A percentile compares a stretch with the other conserved stretches of the same genome.
phyloP scores from a whole-genome alignment of 23 red algal genomes.

The Chondrus crispus region DNA sequence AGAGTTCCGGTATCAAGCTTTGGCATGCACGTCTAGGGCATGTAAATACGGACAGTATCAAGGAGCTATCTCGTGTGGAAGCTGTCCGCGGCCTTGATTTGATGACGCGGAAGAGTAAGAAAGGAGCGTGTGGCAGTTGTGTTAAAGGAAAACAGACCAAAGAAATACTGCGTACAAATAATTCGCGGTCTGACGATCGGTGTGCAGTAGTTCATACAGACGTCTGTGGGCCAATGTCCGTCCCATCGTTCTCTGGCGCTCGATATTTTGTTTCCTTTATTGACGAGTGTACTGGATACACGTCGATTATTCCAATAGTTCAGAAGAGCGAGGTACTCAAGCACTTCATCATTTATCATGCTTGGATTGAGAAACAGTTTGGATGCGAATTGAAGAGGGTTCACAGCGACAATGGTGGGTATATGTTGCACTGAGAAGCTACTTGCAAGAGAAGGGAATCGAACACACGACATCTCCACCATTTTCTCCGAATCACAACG shows the following conservation, averaged over 20 bases:
- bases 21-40: neutral
- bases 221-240: conserved; percentile 18
- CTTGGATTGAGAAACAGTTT: neutral
- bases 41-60: neutral
- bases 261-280: conserved; percentile 20
- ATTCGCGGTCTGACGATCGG: neutral
- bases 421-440: neutral
- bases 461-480: neutral
- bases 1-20: neutral
- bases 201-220: neutral
- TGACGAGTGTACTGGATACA: neutral
- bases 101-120: neutral
- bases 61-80: neutral
- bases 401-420: neutral
- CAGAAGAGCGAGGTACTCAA: neutral
- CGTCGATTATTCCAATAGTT: neutral
- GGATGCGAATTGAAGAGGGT: neutral
- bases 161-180: neutral
- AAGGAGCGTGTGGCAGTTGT: neutral
- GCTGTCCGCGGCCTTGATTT: neutral
- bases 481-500: neutral
- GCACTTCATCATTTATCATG: neutral
- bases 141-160: neutral
- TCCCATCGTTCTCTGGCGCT: neutral
- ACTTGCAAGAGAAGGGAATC: neutral